Percentiles rank a stretch among this genome's conserved stretches.
Conservation (phyloP, 371 early-diverging fungal genomes). For the Phascolomyces articulosus region DNA sequence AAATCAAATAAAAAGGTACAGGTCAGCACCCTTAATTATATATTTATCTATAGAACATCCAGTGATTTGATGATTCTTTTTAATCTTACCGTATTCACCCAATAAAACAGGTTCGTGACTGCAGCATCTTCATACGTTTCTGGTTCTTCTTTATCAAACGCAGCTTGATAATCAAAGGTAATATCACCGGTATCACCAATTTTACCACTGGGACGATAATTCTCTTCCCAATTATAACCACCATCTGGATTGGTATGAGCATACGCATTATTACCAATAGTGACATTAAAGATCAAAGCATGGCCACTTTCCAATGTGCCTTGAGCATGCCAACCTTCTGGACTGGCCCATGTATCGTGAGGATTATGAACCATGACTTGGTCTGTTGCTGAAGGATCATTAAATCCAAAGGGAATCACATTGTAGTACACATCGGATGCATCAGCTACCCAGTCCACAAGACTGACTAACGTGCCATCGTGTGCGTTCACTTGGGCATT, state of each 20-base stretch:
- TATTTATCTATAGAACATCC: too few relatives aligned
- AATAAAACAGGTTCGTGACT: conserved; percentile 93
- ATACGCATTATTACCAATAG: conserved; percentile 63
- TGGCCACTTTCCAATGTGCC: conserved; percentile 30
- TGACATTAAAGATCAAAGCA: conserved; percentile 67
- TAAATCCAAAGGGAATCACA: conserved; percentile 87
- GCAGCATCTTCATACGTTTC: conserved; percentile 84
- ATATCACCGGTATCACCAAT: conserved; percentile 55
- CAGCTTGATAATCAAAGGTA: conserved; percentile 78
- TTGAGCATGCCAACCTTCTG: conserved; percentile 79
- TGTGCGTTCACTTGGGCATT: conserved; percentile 82
- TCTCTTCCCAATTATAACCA: conserved; percentile 57
- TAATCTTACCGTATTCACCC: conserved; percentile 73
- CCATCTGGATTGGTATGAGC: conserved; percentile 57
- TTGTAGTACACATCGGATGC: conserved; percentile 61
- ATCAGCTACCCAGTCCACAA: conserved; percentile 90
- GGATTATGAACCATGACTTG: conserved; percentile 76
- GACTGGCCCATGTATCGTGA: conserved; percentile 71
- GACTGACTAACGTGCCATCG: conserved; percentile 68
- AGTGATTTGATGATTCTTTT: too few relatives aligned
- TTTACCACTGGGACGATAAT: conserved; percentile 72
- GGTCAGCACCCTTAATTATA: too few relatives aligned
- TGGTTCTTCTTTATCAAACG: conserved; percentile 67
- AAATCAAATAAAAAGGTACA: not conserved
- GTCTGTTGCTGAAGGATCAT: conserved; percentile 80